Evolutionary conservation across 345 rosid species (phyloP), one percentile per base, ranked within the genome.

Genomic region (Camelina sativa): DNA sequence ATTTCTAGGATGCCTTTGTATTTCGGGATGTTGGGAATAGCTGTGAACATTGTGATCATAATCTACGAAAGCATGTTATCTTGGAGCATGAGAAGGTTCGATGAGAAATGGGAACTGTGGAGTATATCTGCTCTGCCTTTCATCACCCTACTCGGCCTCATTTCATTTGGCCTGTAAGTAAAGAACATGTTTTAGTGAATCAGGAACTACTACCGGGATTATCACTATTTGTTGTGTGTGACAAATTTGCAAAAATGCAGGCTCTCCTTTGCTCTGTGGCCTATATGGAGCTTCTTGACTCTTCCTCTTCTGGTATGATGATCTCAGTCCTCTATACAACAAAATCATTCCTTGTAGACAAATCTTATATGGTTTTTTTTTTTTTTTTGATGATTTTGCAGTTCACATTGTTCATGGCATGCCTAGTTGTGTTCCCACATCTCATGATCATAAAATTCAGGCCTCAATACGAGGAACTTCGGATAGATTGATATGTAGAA

Each of bases 341-440:
- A 34, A 43, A 23, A 34, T 10, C 19, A 32, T 65, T 6, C 10
- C n/a, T 60, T 73, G 58, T 62, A 22, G 11, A 40, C 15, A 25
- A 51, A 12, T 43, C 37, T 69, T 23, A 32, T 40, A n/a, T 71
- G 19, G 73, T 61, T 44, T 50, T 28, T 22, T 64, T 72, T 64
- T 72, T 64, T 38, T 50, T 58, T 70, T 72, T 67, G 47, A 19
- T 67, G 67, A 32, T 40, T 28, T 40, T 81, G 93, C 93, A 94
- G 98, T 91, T 94, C 80, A 94, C 98, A 11, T 84, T 89, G 79
- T 89, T 91, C 81, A 94, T 94, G 97, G 93, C 94, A 63, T 86
- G 87, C 85, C 86, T 94, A 83, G 90, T 91, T 67, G 80, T 91
- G 54, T 81, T 87, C 73, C 98, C 96, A 46, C 83, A 87, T 71